Evolutionary conservation across 140 eudicot genomes (phyloP).

Genomic region (Artemisia princeps): DNA sequence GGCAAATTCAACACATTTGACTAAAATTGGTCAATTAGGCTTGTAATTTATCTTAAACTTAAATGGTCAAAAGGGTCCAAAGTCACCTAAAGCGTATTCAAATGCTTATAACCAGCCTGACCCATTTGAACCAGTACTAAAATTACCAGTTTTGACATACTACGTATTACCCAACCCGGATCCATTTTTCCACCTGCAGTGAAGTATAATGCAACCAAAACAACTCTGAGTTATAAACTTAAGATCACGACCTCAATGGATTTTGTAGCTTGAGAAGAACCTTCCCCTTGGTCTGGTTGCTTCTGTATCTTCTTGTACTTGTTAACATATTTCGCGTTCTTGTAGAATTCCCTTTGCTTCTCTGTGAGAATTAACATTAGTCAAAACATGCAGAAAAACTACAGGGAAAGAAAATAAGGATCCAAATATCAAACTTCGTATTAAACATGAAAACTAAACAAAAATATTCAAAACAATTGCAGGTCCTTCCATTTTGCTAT

Average conservation of each 20-base stretch:
- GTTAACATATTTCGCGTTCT: slow-evolving; percentile 52
- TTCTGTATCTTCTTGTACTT: slow-evolving; percentile 62
- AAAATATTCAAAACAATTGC: no score
- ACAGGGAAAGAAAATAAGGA: not conserved
- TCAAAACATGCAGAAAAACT: not conserved
- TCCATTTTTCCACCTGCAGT: no score
- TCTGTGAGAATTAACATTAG: slow-evolving; percentile 8
- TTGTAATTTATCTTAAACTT: no score
- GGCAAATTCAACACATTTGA: no score
- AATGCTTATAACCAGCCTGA: no score
- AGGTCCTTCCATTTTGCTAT: not conserved
- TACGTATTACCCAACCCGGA: no score
- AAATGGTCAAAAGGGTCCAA: no score
- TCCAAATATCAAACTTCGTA: not conserved
- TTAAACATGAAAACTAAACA: not conserved
- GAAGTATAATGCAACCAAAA: not conserved
- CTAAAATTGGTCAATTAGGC: no score
- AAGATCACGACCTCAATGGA: slow-evolving; percentile 40
- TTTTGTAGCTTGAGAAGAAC: slow-evolving; percentile 28
- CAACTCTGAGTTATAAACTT: not conserved
- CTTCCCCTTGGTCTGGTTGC: slow-evolving; percentile 39
- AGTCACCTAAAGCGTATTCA: no score
- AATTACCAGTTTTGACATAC: no score
- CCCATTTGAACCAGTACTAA: no score
- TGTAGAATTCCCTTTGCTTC: slow-evolving; percentile 11